A percentile compares a stretch with the other conserved stretches of the same genome.
phyloP scores from a whole-genome alignment of 2,329 filamentous ascomycete species.

The Knufia fluminis region DNA sequence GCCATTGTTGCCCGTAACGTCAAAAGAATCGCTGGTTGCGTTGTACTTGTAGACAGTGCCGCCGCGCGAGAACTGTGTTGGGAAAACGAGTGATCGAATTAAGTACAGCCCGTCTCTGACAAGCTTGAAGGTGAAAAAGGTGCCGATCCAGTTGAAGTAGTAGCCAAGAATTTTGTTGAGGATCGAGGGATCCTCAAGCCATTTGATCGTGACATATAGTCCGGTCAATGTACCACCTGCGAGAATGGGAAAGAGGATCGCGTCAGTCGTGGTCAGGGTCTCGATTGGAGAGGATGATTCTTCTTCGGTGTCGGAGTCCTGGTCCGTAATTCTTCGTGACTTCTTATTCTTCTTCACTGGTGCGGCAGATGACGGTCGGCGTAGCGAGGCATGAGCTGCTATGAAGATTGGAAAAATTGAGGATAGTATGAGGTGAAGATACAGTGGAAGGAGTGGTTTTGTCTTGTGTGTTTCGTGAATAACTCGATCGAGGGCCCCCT shows the following conservation, averaged over 20 bases:
- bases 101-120: constrained; percentile 63
- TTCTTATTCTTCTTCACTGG: constrained; percentile 41
- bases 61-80: constrained; percentile 53
- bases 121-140: constrained; percentile 67
- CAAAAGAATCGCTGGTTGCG: constrained; percentile 27
- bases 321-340: constrained; percentile 30
- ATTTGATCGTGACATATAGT: constrained; percentile 83
- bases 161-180: constrained; percentile 73
- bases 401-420: constrained; percentile 76
- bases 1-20: constrained; percentile 4
- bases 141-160: constrained; percentile 72
- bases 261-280: constrained; percentile 66
- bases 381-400: constrained; percentile 75
- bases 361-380: constrained; percentile 70
- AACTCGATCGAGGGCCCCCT: constrained; percentile 17
- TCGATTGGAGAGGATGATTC: constrained; percentile 52
- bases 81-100: constrained; percentile 60
- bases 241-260: constrained; percentile 71
- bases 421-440: constrained; percentile 55
- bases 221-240: constrained; percentile 63
- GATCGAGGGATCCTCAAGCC: constrained; percentile 69
- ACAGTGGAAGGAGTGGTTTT: constrained; percentile 43
- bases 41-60: constrained; percentile 42
- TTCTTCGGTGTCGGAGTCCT: constrained; percentile 48
- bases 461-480: constrained; percentile 21